These are phyloP conservation scores for Juglanconis juglandina DNA, from an alignment of 2,329 filamentous ascomycete species.

Conservation along the genomic window DNA sequence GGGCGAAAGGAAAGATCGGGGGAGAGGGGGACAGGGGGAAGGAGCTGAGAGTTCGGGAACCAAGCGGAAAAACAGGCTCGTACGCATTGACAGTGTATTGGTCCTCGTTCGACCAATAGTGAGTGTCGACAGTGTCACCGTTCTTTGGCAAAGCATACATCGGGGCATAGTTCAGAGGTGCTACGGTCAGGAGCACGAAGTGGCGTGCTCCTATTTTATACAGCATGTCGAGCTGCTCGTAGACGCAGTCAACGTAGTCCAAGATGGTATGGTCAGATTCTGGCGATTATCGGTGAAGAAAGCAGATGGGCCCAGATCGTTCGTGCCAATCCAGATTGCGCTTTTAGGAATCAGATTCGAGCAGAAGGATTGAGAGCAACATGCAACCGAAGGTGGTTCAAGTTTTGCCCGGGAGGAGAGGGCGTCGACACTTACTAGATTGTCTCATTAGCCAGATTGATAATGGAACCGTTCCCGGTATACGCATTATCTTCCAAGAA, in stretches of 20 bases:
- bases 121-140: slow-evolving; percentile 38
- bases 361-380: background rate
- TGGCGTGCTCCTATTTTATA: slow-evolving; percentile 52
- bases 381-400: background rate
- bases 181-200: slow-evolving; percentile 56
- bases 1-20: background rate
- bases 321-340: slow-evolving; percentile 60
- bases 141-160: slow-evolving; percentile 47
- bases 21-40: background rate
- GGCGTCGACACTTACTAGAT: slow-evolving; percentile 6
- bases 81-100: slow-evolving; percentile 35
- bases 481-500: slow-evolving; percentile 17
- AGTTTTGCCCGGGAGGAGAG: background rate
- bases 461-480: slow-evolving; percentile 8
- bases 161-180: slow-evolving; percentile 50
- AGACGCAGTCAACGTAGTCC: slow-evolving; percentile 55
- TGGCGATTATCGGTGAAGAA: slow-evolving; percentile 54
- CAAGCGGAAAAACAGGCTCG: background rate
- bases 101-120: slow-evolving; percentile 44
- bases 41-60: too few species aligned
- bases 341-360: background rate
- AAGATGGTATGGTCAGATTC: slow-evolving; percentile 36
- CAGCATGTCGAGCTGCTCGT: slow-evolving; percentile 42
- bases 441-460: slow-evolving; percentile 8
- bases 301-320: slow-evolving; percentile 53